Evolutionary conservation across 352 stramenopile species (phyloP).

Genomic region (Chrysophaeum taylorii): DNA sequence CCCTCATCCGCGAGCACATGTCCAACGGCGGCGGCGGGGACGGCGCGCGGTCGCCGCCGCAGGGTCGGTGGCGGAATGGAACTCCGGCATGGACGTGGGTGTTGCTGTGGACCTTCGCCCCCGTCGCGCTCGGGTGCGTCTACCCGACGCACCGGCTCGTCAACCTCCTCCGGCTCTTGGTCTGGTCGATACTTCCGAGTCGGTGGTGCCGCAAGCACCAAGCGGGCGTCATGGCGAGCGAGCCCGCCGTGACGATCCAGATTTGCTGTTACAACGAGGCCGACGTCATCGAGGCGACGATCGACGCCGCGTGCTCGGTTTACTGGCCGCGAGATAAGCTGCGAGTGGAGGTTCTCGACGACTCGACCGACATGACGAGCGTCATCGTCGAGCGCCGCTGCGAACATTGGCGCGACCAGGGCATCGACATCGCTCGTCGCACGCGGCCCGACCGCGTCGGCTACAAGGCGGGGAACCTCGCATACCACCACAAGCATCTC

Average conservation of each 20-base stretch:
- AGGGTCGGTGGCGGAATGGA: too few relatives aligned
- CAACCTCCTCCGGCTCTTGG: too few relatives aligned
- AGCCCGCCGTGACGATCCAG: conserved; percentile 30
- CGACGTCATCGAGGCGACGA: conserved; percentile 23
- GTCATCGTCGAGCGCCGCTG: conserved; percentile 16
- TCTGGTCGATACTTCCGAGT: too few relatives aligned
- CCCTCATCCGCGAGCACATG: too few relatives aligned
- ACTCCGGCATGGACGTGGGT: too few relatives aligned
- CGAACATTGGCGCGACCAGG: conserved; percentile 12
- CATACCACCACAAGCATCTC: conserved; percentile 11
- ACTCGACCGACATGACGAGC: conserved; percentile 23
- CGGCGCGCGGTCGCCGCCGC: too few relatives aligned
- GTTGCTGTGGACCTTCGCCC: too few relatives aligned
- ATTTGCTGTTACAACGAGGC: conserved; percentile 32
- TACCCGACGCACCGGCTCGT: too few relatives aligned
- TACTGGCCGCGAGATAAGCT: conserved; percentile 28
- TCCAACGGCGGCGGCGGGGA: too few relatives aligned
- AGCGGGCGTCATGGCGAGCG: conserved; percentile 15
- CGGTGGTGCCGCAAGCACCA: too few relatives aligned
- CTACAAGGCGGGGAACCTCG: conserved; percentile 26
- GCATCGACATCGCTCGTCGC: conserved; percentile 10
- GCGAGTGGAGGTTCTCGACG: conserved; percentile 23
- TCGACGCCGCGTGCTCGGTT: conserved; percentile 17
- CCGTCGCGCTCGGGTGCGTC: too few relatives aligned
- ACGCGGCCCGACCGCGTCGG: conserved; percentile 21